These are phyloP conservation scores for Metschnikowia drakensbergensis DNA, from an alignment of 805 yeast species.

Conservation along the genomic window DNA sequence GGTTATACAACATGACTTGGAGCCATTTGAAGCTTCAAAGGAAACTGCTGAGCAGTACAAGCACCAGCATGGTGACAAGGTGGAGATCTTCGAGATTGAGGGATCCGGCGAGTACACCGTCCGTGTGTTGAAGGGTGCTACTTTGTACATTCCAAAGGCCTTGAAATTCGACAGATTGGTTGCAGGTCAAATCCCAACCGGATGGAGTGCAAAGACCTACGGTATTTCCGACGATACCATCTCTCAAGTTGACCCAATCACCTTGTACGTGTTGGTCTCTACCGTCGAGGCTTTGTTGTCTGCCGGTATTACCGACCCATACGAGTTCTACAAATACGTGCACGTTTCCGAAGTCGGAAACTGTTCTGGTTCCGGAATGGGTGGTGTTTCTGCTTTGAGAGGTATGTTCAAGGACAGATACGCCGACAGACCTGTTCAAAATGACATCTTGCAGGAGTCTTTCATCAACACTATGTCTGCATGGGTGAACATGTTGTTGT, in stretches of 20 bases:
- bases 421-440: conserved; percentile 91
- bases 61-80: conserved; percentile 89
- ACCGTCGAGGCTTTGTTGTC: conserved; percentile 92
- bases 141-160: conserved; percentile 86
- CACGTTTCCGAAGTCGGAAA: conserved; percentile 98
- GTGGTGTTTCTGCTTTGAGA: conserved; percentile 95
- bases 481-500: conserved; percentile 97
- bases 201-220: conserved; percentile 93
- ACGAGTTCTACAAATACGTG: conserved; percentile 96
- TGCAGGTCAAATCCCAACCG: conserved; percentile 96
- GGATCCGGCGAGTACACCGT: conserved; percentile 93
- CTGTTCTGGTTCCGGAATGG: conserved; percentile 99
- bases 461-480: conserved; percentile 99
- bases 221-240: conserved; percentile 94
- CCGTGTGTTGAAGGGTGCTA: conserved; percentile 87
- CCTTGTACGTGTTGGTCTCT: conserved; percentile 87
- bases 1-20: conserved; percentile 93
- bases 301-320: conserved; percentile 97
- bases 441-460: conserved; percentile 95
- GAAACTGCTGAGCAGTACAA: conserved; percentile 94
- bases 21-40: conserved; percentile 91
- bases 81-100: conserved; percentile 83
- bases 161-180: conserved; percentile 68
- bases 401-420: conserved; percentile 98
- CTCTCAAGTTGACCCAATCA: conserved; percentile 93